phyloP scores from a whole-genome alignment of 352 stramenopile species.

The Elongisporangium anandrum region DNA sequence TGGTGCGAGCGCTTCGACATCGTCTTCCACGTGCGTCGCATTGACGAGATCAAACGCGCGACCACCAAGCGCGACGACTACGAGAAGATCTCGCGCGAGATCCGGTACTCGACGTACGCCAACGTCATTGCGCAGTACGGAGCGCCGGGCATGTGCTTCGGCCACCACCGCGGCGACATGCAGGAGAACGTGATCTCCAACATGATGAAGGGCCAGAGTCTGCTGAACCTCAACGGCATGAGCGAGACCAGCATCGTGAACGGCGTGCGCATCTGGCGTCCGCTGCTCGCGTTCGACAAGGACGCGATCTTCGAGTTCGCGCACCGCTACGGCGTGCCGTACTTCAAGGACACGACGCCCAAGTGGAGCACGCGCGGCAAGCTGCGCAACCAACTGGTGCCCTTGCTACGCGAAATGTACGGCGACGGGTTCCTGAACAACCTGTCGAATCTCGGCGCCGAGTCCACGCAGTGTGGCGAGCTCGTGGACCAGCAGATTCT shows the following conservation, averaged over 20 bases:
- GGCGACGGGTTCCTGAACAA: slow-evolving; percentile 85
- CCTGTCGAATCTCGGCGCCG: slow-evolving; percentile 67
- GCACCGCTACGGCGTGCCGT: slow-evolving; percentile 93
- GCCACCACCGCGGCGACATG: slow-evolving; percentile 96
- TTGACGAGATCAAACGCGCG: slow-evolving; percentile 91
- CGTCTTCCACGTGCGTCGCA: slow-evolving; percentile 77
- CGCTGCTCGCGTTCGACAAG: slow-evolving; percentile 93
- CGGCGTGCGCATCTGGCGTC: slow-evolving; percentile 86
- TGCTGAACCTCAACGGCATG: slow-evolving; percentile 95
- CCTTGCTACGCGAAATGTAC: slow-evolving; percentile 95
- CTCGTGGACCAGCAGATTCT: slow-evolving; percentile 57
- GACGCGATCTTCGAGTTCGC: slow-evolving; percentile 94
- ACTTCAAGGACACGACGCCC: slow-evolving; percentile 97
- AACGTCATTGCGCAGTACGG: slow-evolving; percentile 68
- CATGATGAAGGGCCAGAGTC: slow-evolving; percentile 92
- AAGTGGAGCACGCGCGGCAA: slow-evolving; percentile 97
- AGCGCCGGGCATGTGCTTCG: slow-evolving; percentile 92
- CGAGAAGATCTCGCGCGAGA: slow-evolving; percentile 90
- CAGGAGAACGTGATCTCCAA: slow-evolving; percentile 98
- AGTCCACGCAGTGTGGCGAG: slow-evolving; percentile 78
- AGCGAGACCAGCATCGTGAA: slow-evolving; percentile 73
- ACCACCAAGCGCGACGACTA: slow-evolving; percentile 94
- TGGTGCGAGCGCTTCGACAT: slow-evolving; percentile 87
- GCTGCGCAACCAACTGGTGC: slow-evolving; percentile 92
- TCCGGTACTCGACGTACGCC: slow-evolving; percentile 92